Conservation (phyloP, 176 grass and related monocot species). For the Areca catechu region DNA sequence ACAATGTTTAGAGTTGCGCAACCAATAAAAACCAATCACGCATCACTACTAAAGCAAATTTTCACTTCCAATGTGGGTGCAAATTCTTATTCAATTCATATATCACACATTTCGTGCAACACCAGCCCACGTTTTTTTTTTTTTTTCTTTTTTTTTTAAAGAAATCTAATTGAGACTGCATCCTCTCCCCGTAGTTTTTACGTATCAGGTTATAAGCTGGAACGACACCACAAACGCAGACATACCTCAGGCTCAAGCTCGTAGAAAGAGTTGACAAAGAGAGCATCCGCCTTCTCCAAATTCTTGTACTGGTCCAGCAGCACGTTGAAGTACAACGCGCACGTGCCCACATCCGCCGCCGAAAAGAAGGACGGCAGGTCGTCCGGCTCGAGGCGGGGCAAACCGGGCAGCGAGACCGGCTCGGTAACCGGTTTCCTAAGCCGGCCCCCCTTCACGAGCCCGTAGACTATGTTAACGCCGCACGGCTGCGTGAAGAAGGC, state of each 20-base stretch:
- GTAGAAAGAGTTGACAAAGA: conserved; percentile 66
- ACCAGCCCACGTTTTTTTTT: too few relatives aligned
- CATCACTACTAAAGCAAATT: too few relatives aligned
- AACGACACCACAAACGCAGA: too few relatives aligned
- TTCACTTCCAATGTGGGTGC: too few relatives aligned
- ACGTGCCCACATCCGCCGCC: conserved; percentile 15
- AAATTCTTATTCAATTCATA: too few relatives aligned
- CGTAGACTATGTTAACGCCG: conserved; percentile 43
- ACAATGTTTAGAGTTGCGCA: too few relatives aligned
- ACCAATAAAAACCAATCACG: too few relatives aligned
- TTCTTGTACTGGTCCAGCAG: conserved; percentile 47
- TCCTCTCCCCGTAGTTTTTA: too few relatives aligned
- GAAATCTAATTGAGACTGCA: too few relatives aligned
- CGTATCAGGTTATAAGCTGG: too few relatives aligned
- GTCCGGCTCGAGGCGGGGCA: conserved; percentile 23
- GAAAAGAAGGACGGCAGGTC: conserved; percentile 44
- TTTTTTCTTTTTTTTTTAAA: too few relatives aligned
- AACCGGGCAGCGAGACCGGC: conserved; percentile 11
- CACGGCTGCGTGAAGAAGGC: conserved; percentile 75
- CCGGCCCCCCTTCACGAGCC: conserved; percentile 23
- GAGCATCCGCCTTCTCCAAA: conserved; percentile 37
- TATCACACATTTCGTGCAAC: too few relatives aligned
- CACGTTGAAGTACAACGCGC: conserved; percentile 32
- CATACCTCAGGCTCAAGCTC: conserved; percentile 58
- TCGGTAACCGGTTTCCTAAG: conserved; percentile 28